Evolutionary conservation across 2,329 filamentous ascomycete genomes (phyloP).

Genomic region (Ascochyta koolunga): DNA sequence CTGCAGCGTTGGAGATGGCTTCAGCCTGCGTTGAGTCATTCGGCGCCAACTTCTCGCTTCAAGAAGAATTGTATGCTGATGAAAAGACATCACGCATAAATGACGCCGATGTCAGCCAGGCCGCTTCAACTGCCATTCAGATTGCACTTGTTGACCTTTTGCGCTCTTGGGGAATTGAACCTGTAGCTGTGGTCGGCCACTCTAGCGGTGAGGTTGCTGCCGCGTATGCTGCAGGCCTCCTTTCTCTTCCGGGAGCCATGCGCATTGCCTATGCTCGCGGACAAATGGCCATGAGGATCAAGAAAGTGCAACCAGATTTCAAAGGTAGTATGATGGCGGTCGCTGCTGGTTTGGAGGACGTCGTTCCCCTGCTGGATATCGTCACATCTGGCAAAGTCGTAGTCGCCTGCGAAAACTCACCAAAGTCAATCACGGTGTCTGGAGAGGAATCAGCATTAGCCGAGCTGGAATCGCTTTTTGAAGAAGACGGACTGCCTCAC

Average conservation of each 20-base stretch:
- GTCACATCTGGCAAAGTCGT: not conserved
- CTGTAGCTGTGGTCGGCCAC: slow-evolving; percentile 12
- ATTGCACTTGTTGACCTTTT: not conserved
- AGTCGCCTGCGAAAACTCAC: not conserved
- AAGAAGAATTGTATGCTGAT: not conserved
- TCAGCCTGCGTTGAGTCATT: not conserved
- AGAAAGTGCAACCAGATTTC: not conserved
- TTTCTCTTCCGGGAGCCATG: slow-evolving; percentile 14
- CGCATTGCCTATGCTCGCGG: slow-evolving; percentile 17
- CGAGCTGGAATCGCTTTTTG: not conserved
- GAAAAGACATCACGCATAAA: not conserved
- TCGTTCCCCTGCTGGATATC: not conserved
- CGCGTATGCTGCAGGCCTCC: slow-evolving; percentile 4
- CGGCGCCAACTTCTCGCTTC: not conserved
- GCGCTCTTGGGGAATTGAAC: not conserved
- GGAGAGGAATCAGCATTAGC: not conserved
- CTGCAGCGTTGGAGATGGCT: not conserved
- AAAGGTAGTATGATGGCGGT: slow-evolving; percentile 8
- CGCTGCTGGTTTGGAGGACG: not conserved
- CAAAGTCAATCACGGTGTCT: not conserved
- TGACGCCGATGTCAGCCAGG: not conserved
- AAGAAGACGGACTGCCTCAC: slow-evolving; percentile 46
- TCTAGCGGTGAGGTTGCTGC: slow-evolving; percentile 2
- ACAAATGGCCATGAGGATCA: slow-evolving; percentile 1
- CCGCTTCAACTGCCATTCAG: not conserved